A percentile compares a stretch with the other conserved stretches of the same genome.
Conservation (phyloP, 805 yeast genomes). For the Ogataea salicorniae region DNA sequence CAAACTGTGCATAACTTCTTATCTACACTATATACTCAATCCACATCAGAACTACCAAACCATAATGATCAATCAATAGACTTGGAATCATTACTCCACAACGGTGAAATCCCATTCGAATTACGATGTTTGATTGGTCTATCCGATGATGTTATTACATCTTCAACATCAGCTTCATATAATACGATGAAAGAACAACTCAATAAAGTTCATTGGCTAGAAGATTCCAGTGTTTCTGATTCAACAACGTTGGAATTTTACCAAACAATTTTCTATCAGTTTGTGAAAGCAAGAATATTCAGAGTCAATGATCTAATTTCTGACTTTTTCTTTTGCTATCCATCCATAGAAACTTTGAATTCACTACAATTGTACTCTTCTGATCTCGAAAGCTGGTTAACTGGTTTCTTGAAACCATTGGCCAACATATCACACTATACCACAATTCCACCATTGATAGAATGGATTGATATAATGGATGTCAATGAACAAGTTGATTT, state of each 20-base stretch:
- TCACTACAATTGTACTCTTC: conserved; percentile 1
- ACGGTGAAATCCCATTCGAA: neutral
- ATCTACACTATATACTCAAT: neutral
- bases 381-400: conserved; percentile 18
- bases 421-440: conserved; percentile 6
- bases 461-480: conserved; percentile 15
- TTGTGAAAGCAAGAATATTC: conserved; percentile 19
- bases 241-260: neutral
- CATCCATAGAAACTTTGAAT: neutral
- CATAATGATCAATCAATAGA: neutral
- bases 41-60: neutral
- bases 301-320: conserved; percentile 14
- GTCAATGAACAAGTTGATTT: conserved; percentile 17
- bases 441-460: conserved; percentile 14
- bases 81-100: neutral
- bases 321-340: conserved; percentile 4
- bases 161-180: neutral
- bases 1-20: neutral
- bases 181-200: neutral
- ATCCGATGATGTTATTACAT: neutral
- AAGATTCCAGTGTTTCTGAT: too few relatives aligned
- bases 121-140: neutral
- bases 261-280: conserved; percentile 9
- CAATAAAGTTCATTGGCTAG: neutral
- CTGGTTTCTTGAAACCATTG: conserved; percentile 21